A percentile compares a stretch with the other conserved stretches of the same genome.
Conservation (phyloP, 768 basidiomycete species). For the Austroboletus eburneus region DNA sequence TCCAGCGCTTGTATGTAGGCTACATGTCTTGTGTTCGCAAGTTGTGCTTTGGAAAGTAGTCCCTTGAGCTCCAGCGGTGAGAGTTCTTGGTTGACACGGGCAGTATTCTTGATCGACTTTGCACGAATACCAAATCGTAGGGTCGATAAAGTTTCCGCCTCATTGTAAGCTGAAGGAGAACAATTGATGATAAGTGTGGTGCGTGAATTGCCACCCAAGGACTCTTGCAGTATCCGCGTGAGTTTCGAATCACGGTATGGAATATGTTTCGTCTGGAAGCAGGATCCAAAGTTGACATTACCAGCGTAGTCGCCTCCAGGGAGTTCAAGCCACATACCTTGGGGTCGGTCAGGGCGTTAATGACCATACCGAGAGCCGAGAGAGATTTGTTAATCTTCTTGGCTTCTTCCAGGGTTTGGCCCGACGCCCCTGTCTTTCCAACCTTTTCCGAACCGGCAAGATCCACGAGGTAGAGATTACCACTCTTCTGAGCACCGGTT, state of each 20-base stretch:
- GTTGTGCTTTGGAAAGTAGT: constrained; percentile 83
- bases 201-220: constrained; percentile 90
- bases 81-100: constrained; percentile 96
- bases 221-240: constrained; percentile 98
- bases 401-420: constrained; percentile 97
- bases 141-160: constrained; percentile 92
- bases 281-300: constrained; percentile 4
- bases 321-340: constrained; percentile 54
- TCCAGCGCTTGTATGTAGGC: constrained; percentile 88
- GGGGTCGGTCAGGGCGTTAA: constrained; percentile 93
- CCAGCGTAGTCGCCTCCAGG: neutral
- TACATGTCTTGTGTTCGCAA: constrained; percentile 78
- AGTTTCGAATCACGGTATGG: constrained; percentile 99
- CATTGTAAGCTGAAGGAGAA: constrained; percentile 96
- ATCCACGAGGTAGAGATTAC: constrained; percentile 96
- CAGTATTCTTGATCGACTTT: constrained; percentile 99
- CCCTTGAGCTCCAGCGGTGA: constrained; percentile 95
- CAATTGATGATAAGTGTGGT: constrained; percentile 99
- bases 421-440: constrained; percentile 98
- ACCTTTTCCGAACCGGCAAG: constrained; percentile 99
- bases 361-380: constrained; percentile 98
- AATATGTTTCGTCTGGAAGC: constrained; percentile 83
- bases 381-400: constrained; percentile 99
- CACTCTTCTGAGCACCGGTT: constrained; percentile 91
- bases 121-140: constrained; percentile 99